Evolutionary conservation across 495 filamentous ascomycete species (phyloP), one percentile per base, ranked within the genome.

Genomic region (Jackrogersella multiformis): DNA sequence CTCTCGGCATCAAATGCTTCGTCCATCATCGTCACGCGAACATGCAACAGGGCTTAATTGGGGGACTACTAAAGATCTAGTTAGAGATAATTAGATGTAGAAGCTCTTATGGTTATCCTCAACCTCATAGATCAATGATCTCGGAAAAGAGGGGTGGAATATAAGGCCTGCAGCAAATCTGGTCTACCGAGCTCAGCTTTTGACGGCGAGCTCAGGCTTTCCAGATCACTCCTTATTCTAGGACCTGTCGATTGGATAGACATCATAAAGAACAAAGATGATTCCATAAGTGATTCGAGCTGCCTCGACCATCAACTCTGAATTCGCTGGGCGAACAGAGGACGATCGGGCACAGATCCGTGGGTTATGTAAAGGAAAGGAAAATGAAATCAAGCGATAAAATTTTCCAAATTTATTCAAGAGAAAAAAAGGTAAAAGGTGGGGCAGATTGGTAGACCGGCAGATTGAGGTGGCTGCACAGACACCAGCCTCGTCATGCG

Each of bases 181-280:
- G 78, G 70, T 84, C 85, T 80, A 85, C 86, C 87, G 87, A 90
- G 85, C 83, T 89, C 87, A 90, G 74, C 78, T 71, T 76, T 74
- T 76, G 66, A 80, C 75, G 81, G 86, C 89, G 89, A 94, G 84
- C 88, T 75, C 89, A 89, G 86, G 79, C 74, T 78, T 77, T 71
- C 73, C 76, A 70, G 74, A 80, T 54, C 73, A 70, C 75, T 72
- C 73, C 82, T 95, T 85, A 73, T 74, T 97, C 88, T 96, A 73
- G 89, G 87, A 94, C 87, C 88, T 94, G 93, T 96, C 91, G 90
- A 91, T 88, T 83, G 90, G 92, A 93, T 89, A 89, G 85, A 89
- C 89, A 92, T 86, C 88, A 93, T 85, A 77, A 75, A 79, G 75
- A 68, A n/a, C n/a, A 53, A 61, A 73, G 76, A 79, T 91, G 91